Percentiles rank a stretch among this genome's conserved stretches.
Evolutionary conservation across 1,139 yeast species (phyloP).

Genomic region (Yamadazyma triangularis): DNA sequence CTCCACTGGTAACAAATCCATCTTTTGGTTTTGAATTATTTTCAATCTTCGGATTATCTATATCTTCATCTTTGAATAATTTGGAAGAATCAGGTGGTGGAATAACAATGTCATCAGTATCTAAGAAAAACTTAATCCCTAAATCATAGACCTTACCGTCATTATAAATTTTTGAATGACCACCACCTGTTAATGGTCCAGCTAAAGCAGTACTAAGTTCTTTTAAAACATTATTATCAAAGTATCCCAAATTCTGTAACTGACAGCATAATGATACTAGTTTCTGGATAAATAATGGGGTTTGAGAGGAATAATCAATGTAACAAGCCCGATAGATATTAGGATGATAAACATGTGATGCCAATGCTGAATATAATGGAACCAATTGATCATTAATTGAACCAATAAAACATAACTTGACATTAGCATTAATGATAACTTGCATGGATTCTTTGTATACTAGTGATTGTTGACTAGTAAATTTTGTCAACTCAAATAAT

Average conservation of each 20-base stretch:
- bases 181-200: conserved; percentile 91
- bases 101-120: conserved; percentile 61
- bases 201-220: conserved; percentile 81
- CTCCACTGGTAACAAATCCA: conserved; percentile 18
- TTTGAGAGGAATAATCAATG: conserved; percentile 60
- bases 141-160: conserved; percentile 81
- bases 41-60: conserved; percentile 1
- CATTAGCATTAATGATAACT: conserved; percentile 62
- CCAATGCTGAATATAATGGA: conserved; percentile 71
- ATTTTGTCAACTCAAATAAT: conserved; percentile 80
- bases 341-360: conserved; percentile 83
- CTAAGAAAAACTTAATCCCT: conserved; percentile 70
- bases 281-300: conserved; percentile 45
- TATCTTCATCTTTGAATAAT: conserved; percentile 1
- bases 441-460: conserved; percentile 67
- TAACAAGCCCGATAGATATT: conserved; percentile 86
- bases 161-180: conserved; percentile 86
- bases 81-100: conserved; percentile 20
- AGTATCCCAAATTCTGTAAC: conserved; percentile 59
- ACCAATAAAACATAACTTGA: conserved; percentile 76
- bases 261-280: conserved; percentile 45
- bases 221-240: conserved; percentile 73
- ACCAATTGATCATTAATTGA: conserved; percentile 52
- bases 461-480: conserved; percentile 65
- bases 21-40: conserved; percentile 3